phyloP scores from a whole-genome alignment of 2,329 filamentous ascomycete genomes.

The Septoria linicola region DNA sequence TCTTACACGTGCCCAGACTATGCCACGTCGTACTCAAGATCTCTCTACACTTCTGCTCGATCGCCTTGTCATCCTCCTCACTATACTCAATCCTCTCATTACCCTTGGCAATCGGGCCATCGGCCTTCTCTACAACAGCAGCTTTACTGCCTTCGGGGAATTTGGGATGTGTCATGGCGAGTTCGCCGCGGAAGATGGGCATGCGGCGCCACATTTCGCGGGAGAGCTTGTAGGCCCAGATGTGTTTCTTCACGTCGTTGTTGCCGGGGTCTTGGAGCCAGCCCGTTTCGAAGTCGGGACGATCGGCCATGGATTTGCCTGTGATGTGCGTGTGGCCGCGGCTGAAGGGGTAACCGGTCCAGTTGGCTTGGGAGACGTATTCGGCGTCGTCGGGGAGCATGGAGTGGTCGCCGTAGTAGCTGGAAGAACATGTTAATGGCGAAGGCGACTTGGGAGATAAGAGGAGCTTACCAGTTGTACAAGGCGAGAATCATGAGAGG shows the following conservation, averaged over 20 bases:
- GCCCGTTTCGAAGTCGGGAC: slow-evolving; percentile 58
- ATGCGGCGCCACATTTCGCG: slow-evolving; percentile 61
- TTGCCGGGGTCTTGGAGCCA: slow-evolving; percentile 57
- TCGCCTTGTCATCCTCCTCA: slow-evolving; percentile 38
- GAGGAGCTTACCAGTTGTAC: slow-evolving; percentile 36
- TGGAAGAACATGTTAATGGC: not conserved
- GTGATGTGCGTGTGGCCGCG: slow-evolving; percentile 62
- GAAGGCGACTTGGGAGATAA: too few species aligned
- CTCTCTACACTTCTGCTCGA: slow-evolving; percentile 45
- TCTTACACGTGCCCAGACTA: slow-evolving; percentile 44
- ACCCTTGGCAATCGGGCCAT: slow-evolving; percentile 44
- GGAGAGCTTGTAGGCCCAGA: slow-evolving; percentile 66
- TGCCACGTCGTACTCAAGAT: slow-evolving; percentile 46
- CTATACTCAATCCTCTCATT: slow-evolving; percentile 49
- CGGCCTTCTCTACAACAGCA: slow-evolving; percentile 35
- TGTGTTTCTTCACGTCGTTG: slow-evolving; percentile 58
- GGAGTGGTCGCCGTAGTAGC: slow-evolving; percentile 37
- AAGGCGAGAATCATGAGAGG: slow-evolving; percentile 50
- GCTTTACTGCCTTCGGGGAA: slow-evolving; percentile 50
- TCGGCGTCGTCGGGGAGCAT: slow-evolving; percentile 43
- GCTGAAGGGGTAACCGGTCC: slow-evolving; percentile 61
- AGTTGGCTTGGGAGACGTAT: slow-evolving; percentile 55
- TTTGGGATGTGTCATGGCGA: slow-evolving; percentile 40
- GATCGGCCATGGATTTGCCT: slow-evolving; percentile 45
- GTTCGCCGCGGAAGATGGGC: slow-evolving; percentile 49